Evolutionary conservation across 2,329 filamentous ascomycete genomes (phyloP).

Genomic region (Aspergillus sp.): DNA sequence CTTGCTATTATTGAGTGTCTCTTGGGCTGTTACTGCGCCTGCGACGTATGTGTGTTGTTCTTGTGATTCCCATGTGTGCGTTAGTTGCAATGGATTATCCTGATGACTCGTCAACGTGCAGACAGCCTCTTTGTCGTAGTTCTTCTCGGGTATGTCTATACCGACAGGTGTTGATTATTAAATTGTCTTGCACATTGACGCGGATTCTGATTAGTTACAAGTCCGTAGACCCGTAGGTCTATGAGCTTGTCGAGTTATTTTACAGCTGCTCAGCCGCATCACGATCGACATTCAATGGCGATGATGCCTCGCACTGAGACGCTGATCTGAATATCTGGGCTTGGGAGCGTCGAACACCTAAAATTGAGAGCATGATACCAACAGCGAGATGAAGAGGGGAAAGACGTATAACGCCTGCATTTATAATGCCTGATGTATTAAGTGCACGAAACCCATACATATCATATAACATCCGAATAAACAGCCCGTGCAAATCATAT

Average conservation of each 20-base stretch:
- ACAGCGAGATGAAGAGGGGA: not conserved
- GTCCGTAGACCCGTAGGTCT: not conserved
- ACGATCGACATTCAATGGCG: not conserved
- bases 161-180: too few relatives aligned
- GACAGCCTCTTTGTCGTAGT: not conserved
- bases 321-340: not conserved
- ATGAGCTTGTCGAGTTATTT: not conserved
- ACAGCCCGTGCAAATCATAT: not conserved
- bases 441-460: conserved; percentile 5
- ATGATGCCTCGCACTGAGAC: not conserved
- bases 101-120: not conserved
- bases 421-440: too few relatives aligned
- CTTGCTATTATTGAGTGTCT: not conserved
- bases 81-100: conserved; percentile 1
- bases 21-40: not conserved
- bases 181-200: too few relatives aligned
- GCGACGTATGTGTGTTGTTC: not conserved
- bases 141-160: too few relatives aligned
- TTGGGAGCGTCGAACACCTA: too few relatives aligned
- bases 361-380: not conserved
- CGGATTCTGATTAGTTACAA: not conserved
- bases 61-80: conserved; percentile 22
- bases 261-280: not conserved
- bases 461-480: conserved; percentile 4
- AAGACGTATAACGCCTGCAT: not conserved